A percentile compares a stretch with the other conserved stretches of the same genome.
phyloP scores from a whole-genome alignment of 805 yeast species.

The Kuraishia ogatae region DNA sequence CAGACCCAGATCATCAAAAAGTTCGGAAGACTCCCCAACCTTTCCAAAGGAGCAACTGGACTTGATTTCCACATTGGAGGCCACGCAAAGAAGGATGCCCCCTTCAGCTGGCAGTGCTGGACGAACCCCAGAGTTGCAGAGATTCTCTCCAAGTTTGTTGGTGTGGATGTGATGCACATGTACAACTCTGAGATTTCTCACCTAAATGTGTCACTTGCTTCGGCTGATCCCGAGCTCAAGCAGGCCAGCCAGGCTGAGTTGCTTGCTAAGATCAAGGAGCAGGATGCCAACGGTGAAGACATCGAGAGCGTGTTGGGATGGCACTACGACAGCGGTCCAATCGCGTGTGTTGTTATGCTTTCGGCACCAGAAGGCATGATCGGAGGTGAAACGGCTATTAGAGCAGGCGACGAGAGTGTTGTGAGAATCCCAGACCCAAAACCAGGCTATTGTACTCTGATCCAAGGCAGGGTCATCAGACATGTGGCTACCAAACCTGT shows the following conservation, averaged over 20 bases:
- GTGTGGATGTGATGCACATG: slow-evolving; percentile 42
- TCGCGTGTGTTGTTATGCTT: slow-evolving; percentile 55
- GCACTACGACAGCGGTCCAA: slow-evolving; percentile 60
- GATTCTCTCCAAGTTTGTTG: slow-evolving; percentile 46
- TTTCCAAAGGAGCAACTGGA: slow-evolving; percentile 27
- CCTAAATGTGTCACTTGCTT: slow-evolving; percentile 34
- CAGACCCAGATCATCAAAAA: slow-evolving; percentile 27
- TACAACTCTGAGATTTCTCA: slow-evolving; percentile 52
- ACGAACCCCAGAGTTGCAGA: slow-evolving; percentile 46
- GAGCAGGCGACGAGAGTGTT: slow-evolving; percentile 31
- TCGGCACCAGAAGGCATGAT: slow-evolving; percentile 48
- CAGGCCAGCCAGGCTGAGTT: slow-evolving; percentile 14
- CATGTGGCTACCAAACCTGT: slow-evolving; percentile 39
- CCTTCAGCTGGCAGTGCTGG: slow-evolving; percentile 50
- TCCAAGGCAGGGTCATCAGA: slow-evolving; percentile 36
- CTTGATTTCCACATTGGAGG: slow-evolving; percentile 40
- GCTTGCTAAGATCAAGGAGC: not conserved
- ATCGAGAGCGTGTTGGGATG: slow-evolving; percentile 34
- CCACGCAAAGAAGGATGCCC: slow-evolving; percentile 29
- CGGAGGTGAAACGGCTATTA: slow-evolving; percentile 52
- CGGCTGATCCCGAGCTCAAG: not conserved
- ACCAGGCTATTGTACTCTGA: slow-evolving; percentile 35
- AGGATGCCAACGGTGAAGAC: not conserved
- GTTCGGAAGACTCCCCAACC: slow-evolving; percentile 26
- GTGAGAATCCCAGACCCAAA: slow-evolving; percentile 32